Evolutionary conservation across 2,329 filamentous ascomycete species (phyloP), one percentile per base, ranked within the genome.

Genomic region (Escovopsis weberi): DNA sequence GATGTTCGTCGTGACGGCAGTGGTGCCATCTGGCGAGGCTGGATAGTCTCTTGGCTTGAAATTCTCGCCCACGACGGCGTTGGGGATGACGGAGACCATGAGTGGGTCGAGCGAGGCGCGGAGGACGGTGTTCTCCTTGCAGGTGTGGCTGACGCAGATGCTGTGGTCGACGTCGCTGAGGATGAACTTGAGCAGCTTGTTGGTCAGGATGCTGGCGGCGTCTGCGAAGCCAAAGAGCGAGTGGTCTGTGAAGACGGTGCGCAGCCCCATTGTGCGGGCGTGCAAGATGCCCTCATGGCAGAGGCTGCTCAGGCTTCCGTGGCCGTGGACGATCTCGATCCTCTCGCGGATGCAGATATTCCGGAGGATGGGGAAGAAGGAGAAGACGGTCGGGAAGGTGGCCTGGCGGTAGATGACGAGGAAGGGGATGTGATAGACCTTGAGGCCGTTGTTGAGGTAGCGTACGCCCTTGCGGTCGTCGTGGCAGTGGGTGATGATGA

Each of bases 261-360:
- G 78, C 52, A 98, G 60, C 2, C 91, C 88, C 93, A 98, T 98
- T 4, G 91, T 96, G 43, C 91, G 72, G 10, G 85, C 91, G 64
- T 98, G 91, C 9, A 98, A 65, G 45, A 98, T 93, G 9, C 85
- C 91, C 63, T 98, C 91, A 56, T 94, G 85, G 57, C 89, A 95
- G 40, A 98, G 71, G 58, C 80, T 94, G 61, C 87, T 95, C 47
- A 98, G 69, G 58, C 86, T 94, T 30, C 76, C 89, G 67, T 98
- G 91, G n/a, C 89, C 91, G 59, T 98, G 91, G 0, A 98, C 88
- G 53, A 98, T 98, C 60, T 96, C 83, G 52, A 98, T 95, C 47
- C 81, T 77, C 63, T 98, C 91, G 38, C 91, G 80, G 47, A 98
- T 83, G 48, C 95, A 77, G 53, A 98, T 96, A 53, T 96, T 94